Base-by-base conservation (phyloP, 2,329 filamentous ascomycete genomes). In the Cercospora sp. region DNA sequence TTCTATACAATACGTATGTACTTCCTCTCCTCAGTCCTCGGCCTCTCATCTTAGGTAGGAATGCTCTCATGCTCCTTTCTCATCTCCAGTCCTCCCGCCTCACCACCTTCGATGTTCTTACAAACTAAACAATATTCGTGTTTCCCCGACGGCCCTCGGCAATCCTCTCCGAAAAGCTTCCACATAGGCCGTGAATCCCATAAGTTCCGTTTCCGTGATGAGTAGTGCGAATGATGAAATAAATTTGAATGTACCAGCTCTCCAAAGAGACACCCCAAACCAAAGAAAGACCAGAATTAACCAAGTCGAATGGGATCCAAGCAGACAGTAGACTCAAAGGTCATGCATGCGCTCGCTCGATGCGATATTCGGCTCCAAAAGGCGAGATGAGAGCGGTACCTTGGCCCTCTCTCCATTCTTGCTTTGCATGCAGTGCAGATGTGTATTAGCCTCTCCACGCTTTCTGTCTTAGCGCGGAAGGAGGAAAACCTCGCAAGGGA, bases 1-100 rank as follows among this genome's bases (percentile, higher is more conserved):
- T 21, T 16, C 55, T 34, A 34, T 58, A 58, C 55, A 58, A 34
- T 58, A 58, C 28, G 28, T 58, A 58, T 21, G 55, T 58, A 32
- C 9, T 34, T 21, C 28, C 13, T n/a, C 55, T 21, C n/a, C 28
- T 58, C 10, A 12, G 1, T 21, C 28, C 28, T 16, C 51, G 10
- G 51, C 16, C 43, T 49, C n/a, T 21, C 43, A 10, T 26, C 45
- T 51, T 18, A 51, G 45, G 18, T 51, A 51, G 9, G 1, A 51
- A 51, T 51, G 18, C 45, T 24, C 21, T 21, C 45, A 26, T 51
- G 10, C 45, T 51, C 10, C 53, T 58, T 26, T 9, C 26, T 21
- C 26, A 5, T 5, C 24, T n/a, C 53, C 53, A 32, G 4, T 18
- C 53, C 21, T 28, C n/a, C 26, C 26, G 8, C 53, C 51, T 53